Percentiles rank a stretch among this genome's conserved stretches.
These are phyloP conservation scores for Xylariaceae sp. DNA, from an alignment of 2,329 filamentous ascomycete species.

Conservation along the genomic window DNA sequence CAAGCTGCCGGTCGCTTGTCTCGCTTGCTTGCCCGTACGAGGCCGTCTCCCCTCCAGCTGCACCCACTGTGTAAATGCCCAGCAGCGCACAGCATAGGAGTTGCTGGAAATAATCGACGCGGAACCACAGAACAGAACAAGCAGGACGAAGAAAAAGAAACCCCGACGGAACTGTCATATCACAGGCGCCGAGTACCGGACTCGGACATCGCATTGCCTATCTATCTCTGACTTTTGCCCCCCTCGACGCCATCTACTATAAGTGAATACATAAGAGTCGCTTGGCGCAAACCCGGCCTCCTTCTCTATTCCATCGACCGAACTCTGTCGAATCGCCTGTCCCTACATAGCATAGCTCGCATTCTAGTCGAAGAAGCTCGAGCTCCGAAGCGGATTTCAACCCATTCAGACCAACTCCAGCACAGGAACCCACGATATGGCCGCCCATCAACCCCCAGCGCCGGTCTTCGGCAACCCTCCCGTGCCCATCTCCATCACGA, in stretches of 20 bases:
- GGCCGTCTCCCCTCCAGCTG: background rate
- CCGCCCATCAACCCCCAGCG: slow-evolving; percentile 8
- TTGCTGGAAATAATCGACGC: slow-evolving; percentile 1
- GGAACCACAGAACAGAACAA: slow-evolving; percentile 1
- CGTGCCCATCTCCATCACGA: slow-evolving; percentile 67
- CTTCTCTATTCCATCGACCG: background rate
- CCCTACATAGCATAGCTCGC: background rate
- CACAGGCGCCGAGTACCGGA: slow-evolving; percentile 2
- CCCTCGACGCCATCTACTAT: background rate
- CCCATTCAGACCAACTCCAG: background rate
- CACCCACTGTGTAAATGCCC: background rate
- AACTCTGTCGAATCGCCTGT: background rate
- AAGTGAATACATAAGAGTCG: slow-evolving; percentile 1
- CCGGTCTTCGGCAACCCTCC: slow-evolving; percentile 36
- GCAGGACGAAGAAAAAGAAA: slow-evolving; percentile 10
- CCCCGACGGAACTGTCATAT: background rate
- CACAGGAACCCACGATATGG: slow-evolving; percentile 5
- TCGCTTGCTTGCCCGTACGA: background rate
- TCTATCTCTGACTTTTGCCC: slow-evolving; percentile 3
- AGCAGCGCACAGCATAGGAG: background rate
- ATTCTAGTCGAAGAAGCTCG: background rate
- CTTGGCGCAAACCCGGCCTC: background rate
- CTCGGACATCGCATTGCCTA: slow-evolving; percentile 1
- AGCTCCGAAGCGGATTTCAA: background rate
- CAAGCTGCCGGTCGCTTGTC: slow-evolving; percentile 4